Evolutionary conservation across 495 filamentous ascomycete species (phyloP).

Genomic region (Apodospora peruviana): DNA sequence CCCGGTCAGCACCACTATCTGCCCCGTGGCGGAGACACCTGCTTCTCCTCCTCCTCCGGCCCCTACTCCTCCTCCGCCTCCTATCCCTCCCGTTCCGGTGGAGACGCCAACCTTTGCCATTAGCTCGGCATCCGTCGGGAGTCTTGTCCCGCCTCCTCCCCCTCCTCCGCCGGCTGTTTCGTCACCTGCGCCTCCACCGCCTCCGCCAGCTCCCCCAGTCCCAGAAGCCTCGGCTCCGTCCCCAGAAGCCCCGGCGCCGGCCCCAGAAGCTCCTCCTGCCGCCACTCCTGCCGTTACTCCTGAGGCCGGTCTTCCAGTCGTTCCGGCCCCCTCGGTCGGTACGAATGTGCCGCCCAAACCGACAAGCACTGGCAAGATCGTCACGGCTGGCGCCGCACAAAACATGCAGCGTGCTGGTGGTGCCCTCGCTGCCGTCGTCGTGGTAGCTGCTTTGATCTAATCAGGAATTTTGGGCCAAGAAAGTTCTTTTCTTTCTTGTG

Average conservation of each 20-base stretch:
- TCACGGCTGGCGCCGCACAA: slow-evolving; percentile 26
- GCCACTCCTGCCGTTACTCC: background rate
- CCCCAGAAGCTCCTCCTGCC: background rate
- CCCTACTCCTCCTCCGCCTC: slow-evolving; percentile 11
- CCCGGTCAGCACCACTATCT: slow-evolving; percentile 30
- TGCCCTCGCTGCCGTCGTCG: slow-evolving; percentile 28
- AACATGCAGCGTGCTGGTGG: slow-evolving; percentile 25
- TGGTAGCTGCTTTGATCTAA: slow-evolving; percentile 27
- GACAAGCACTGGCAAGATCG: slow-evolving; percentile 9
- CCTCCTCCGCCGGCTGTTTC: slow-evolving; percentile 2
- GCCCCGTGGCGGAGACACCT: slow-evolving; percentile 22
- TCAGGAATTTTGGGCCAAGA: background rate
- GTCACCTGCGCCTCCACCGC: slow-evolving; percentile 3
- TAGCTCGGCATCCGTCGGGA: slow-evolving; percentile 11
- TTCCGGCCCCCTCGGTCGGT: slow-evolving; percentile 12
- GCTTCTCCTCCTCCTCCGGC: slow-evolving; percentile 12
- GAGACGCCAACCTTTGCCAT: too few relatives aligned
- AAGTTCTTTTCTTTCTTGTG: background rate
- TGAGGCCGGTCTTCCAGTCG: background rate
- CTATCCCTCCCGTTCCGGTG: slow-evolving; percentile 2
- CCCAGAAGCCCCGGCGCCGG: slow-evolving; percentile 1
- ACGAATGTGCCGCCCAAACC: slow-evolving; percentile 9
- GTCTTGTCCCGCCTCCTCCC: slow-evolving; percentile 7
- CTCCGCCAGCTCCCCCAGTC: slow-evolving; percentile 8
- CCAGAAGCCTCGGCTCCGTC: background rate